Conservation (phyloP, 2,329 filamentous ascomycete genomes). For the Xylaria arbuscula region DNA sequence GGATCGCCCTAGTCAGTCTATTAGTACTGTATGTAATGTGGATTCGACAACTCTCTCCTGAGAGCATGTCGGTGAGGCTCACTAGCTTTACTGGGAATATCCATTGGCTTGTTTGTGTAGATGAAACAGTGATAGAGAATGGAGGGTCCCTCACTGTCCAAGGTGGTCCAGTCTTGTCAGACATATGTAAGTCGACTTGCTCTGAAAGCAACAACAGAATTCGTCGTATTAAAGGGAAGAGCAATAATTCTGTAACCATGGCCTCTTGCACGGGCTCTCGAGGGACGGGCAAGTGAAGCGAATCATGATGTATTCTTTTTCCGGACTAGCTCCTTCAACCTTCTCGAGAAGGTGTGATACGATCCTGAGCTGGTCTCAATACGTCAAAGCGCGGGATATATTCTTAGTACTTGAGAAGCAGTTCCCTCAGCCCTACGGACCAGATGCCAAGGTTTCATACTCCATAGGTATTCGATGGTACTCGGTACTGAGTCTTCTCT, state of each 20-base stretch:
- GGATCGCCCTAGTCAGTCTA: neutral
- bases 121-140: neutral
- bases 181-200: neutral
- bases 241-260: too few relatives aligned
- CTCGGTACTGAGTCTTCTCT: too few relatives aligned
- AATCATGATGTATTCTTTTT: neutral
- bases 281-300: neutral
- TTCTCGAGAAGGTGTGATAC: neutral
- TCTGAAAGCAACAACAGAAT: neutral
- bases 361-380: neutral
- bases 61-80: neutral
- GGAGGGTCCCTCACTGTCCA: neutral
- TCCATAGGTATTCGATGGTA: too few relatives aligned
- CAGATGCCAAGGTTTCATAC: neutral
- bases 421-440: constrained; percentile 9
- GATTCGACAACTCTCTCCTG: neutral
- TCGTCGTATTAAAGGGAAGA: neutral
- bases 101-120: neutral
- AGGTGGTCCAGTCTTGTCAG: neutral
- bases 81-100: neutral
- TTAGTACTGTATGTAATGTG: neutral
- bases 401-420: too few relatives aligned
- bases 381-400: neutral
- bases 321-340: neutral
- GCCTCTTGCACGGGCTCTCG: neutral